These are phyloP conservation scores for Colletotrichum salicis DNA, from an alignment of 2,329 filamentous ascomycete species.

Conservation along the genomic window DNA sequence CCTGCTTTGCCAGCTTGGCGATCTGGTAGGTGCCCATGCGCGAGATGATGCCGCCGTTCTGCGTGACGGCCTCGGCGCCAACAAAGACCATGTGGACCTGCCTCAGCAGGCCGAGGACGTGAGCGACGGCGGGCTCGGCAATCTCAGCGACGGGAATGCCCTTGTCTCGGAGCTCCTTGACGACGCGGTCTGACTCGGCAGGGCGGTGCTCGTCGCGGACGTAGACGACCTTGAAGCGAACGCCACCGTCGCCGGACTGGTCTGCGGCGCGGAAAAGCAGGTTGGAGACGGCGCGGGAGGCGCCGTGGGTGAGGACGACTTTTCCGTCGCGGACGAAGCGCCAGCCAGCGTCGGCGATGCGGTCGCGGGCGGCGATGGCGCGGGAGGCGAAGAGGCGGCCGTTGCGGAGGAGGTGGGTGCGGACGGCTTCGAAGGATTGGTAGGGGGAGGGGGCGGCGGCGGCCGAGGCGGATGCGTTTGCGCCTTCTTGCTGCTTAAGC, in stretches of 20 bases:
- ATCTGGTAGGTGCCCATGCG: constrained; percentile 89
- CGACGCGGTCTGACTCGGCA: constrained; percentile 75
- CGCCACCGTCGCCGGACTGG: constrained; percentile 65
- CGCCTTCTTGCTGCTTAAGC: constrained; percentile 64
- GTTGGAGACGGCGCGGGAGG: constrained; percentile 83
- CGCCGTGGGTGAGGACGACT: constrained; percentile 90
- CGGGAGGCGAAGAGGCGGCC: constrained; percentile 86
- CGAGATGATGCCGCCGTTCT: constrained; percentile 93
- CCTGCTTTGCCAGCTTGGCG: constrained; percentile 77
- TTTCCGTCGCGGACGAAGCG: constrained; percentile 82
- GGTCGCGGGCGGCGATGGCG: constrained; percentile 85
- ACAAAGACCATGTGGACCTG: constrained; percentile 74
- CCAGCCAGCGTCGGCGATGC: constrained; percentile 82
- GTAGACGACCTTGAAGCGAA: constrained; percentile 86
- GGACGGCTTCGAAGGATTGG: constrained; percentile 79
- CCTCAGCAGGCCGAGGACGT: constrained; percentile 69
- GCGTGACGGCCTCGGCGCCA: constrained; percentile 86
- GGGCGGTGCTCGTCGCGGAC: constrained; percentile 67
- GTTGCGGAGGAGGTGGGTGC: constrained; percentile 86
- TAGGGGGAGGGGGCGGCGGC: constrained; percentile 40
- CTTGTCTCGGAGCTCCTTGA: constrained; percentile 74
- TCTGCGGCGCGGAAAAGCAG: constrained; percentile 78
- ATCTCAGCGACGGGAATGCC: constrained; percentile 81
- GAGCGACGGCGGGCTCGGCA: constrained; percentile 74
- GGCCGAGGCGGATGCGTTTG: constrained; percentile 22